Conservation (phyloP, 2,329 filamentous ascomycete species). For the Ophiosphaerella herpotricha region DNA sequence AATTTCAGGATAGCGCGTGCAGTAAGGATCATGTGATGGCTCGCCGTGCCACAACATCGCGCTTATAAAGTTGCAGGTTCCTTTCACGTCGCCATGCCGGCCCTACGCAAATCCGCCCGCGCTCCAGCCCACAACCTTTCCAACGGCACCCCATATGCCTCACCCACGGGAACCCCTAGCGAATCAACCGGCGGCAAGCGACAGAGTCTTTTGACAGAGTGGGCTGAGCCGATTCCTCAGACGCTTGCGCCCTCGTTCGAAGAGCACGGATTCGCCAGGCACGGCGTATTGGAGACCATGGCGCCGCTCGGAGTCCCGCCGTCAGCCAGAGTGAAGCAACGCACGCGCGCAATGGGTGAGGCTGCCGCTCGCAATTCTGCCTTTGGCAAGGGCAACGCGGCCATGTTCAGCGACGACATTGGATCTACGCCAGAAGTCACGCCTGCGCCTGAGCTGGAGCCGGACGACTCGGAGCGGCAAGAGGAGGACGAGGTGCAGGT, state of each 20-base stretch:
- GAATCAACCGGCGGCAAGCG: constrained; percentile 38
- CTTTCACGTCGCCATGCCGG: constrained; percentile 40
- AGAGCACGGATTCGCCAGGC: constrained; percentile 73
- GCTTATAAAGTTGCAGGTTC: constrained; percentile 39
- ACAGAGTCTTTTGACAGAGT: constrained; percentile 50
- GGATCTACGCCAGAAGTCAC: constrained; percentile 54
- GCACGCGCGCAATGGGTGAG: constrained; percentile 53
- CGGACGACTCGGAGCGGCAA: constrained; percentile 45
- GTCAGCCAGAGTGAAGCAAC: constrained; percentile 62
- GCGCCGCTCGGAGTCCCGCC: constrained; percentile 77
- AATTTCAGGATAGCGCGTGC: constrained; percentile 36
- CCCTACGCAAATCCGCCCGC: constrained; percentile 45
- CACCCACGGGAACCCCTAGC: constrained; percentile 34
- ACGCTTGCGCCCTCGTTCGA: constrained; percentile 70
- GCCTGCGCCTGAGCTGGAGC: constrained; percentile 45
- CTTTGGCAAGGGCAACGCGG: constrained; percentile 48
- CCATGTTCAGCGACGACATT: constrained; percentile 44
- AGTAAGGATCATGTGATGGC: constrained; percentile 28
- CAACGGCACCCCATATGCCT: constrained; percentile 44
- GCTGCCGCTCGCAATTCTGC: constrained; percentile 43
- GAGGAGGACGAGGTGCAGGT: constrained; percentile 44
- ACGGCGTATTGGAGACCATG: constrained; percentile 83
- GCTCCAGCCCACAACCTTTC: constrained; percentile 32
- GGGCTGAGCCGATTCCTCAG: constrained; percentile 63
- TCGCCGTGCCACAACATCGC: constrained; percentile 15